Conservation (phyloP, 163 green algal genomes). For the Scenedesmus sp. region DNA sequence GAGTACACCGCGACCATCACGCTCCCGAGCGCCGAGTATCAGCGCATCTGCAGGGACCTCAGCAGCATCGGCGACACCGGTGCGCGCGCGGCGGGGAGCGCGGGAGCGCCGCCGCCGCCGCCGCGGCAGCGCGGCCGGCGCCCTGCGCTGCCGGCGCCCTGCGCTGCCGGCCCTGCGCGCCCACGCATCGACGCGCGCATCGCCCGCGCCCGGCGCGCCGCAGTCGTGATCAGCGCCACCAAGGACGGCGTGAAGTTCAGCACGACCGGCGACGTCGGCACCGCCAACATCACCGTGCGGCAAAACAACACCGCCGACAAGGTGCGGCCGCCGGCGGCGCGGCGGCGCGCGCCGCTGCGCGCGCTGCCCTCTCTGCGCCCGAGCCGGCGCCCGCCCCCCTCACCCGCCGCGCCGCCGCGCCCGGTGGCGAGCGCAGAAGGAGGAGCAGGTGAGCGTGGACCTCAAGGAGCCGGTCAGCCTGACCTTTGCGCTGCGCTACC, state of each 20-base stretch:
- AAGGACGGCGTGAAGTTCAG: conserved; percentile 99
- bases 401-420: background rate
- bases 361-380: background rate
- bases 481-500: conserved; percentile 94
- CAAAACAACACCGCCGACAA: conserved; percentile 48
- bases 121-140: no score
- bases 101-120: no score
- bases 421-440: conserved; percentile 49
- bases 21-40: conserved; percentile 87
- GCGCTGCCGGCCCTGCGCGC: no score
- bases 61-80: conserved; percentile 95
- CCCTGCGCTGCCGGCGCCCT: no score
- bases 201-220: no score
- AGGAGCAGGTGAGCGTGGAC: conserved; percentile 75
- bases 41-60: conserved; percentile 90
- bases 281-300: conserved; percentile 92
- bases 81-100: no score
- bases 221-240: conserved; percentile 89
- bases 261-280: conserved; percentile 94
- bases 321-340: conserved; percentile 6
- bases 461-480: conserved; percentile 89
- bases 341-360: no score
- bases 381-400: background rate
- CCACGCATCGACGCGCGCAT: no score
- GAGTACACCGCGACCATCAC: conserved; percentile 90